These are phyloP conservation scores for Ramichloridium luteum DNA, from an alignment of 2,329 filamentous ascomycete species.

Conservation along the genomic window DNA sequence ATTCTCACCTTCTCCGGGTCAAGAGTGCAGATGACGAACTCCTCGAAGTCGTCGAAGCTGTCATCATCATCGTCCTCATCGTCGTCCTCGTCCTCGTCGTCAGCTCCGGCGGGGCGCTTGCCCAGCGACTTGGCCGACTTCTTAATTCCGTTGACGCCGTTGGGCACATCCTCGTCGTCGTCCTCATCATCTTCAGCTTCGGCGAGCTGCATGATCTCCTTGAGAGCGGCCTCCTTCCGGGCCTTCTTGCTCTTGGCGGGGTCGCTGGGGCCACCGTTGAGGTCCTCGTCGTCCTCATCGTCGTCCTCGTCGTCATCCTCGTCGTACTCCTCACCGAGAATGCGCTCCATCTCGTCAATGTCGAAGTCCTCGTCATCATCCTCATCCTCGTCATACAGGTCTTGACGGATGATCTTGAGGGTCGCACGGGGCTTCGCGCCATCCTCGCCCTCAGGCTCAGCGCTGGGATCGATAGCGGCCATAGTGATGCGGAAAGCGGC, in stretches of 20 bases:
- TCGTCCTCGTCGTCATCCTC: constrained; percentile 40
- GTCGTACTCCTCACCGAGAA: constrained; percentile 43
- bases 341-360: constrained; percentile 40
- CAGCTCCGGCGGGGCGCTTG: constrained; percentile 45
- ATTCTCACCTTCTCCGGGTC: constrained; percentile 73
- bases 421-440: constrained; percentile 59
- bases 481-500: constrained; percentile 94
- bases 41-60: constrained; percentile 59
- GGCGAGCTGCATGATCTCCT: constrained; percentile 60
- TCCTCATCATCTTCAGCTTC: constrained; percentile 57
- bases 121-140: constrained; percentile 55
- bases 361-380: constrained; percentile 49
- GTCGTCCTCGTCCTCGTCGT: constrained; percentile 39
- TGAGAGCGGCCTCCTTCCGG: constrained; percentile 61
- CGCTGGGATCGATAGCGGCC: constrained; percentile 90
- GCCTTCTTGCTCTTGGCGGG: constrained; percentile 81
- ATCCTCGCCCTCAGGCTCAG: constrained; percentile 39
- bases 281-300: constrained; percentile 55
- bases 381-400: constrained; percentile 48
- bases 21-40: constrained; percentile 90
- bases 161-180: constrained; percentile 49
- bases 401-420: constrained; percentile 76
- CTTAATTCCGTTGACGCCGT: constrained; percentile 52
- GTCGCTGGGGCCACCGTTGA: constrained; percentile 84
- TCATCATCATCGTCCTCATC: constrained; percentile 46